A percentile compares a stretch with the other conserved stretches of the same genome.
phyloP scores from a whole-genome alignment of 2,329 filamentous ascomycete species.

The Calycina marina region DNA sequence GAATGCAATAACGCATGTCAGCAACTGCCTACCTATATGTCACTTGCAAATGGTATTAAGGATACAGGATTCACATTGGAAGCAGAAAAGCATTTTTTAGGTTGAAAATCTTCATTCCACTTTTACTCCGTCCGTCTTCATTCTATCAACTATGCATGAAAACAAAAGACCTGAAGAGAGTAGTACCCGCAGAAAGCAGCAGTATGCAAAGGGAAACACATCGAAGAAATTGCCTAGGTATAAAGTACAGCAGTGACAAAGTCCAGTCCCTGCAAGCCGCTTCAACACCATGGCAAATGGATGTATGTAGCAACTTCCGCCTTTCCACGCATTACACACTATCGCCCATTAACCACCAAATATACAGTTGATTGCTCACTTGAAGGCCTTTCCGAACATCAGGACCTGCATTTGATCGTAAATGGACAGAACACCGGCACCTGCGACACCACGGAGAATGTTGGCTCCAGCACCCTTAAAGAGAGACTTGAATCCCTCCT shows the following conservation, averaged over 20 bases:
- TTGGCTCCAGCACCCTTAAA: conserved; percentile 99
- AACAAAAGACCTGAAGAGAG: conserved; percentile 10
- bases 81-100: conserved; percentile 1
- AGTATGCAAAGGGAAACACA: conserved; percentile 20
- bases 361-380: conserved; percentile 30
- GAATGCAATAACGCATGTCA: too few relatives aligned
- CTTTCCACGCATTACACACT: conserved; percentile 14
- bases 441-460: conserved; percentile 99
- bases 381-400: conserved; percentile 99
- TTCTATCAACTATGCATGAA: conserved; percentile 15
- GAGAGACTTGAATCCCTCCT: conserved; percentile 95
- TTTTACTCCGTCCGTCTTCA: conserved; percentile 10
- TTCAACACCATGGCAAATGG: conserved; percentile 23
- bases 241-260: conserved; percentile 24
- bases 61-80: background rate
- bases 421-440: conserved; percentile 99
- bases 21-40: too few relatives aligned
- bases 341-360: conserved; percentile 10
- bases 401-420: conserved; percentile 99
- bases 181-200: conserved; percentile 15
- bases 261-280: conserved; percentile 21
- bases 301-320: conserved; percentile 22
- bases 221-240: conserved; percentile 24
- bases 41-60: too few relatives aligned
- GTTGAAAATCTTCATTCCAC: conserved; percentile 15